Base-by-base conservation (phyloP, 2,329 filamentous ascomycete genomes). In the Clonostachys sp. region DNA sequence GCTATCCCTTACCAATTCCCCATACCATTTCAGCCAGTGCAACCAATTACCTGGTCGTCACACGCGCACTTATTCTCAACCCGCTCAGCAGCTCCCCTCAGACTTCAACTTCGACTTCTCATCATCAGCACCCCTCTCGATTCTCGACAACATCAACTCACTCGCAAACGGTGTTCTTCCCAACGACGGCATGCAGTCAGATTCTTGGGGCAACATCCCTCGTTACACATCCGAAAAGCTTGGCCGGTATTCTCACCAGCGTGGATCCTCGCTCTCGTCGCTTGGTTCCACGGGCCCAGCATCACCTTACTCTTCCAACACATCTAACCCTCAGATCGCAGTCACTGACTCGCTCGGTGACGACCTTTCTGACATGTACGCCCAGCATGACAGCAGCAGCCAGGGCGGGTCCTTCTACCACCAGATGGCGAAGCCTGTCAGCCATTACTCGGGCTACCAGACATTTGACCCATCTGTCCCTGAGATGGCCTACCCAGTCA, bases 211-310 rank as follows among this genome's bases (percentile, higher is more conserved):
- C 47, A 51, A 57, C 18, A 52, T 61, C 47, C 59, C 61, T 49
- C 70, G 70, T 50, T 61, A 66, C 50, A 66, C 36, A 30, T 66
- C 18, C 34, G 45, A 46, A 12, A 68, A 66, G 56, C 51, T 64
- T 38, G 61, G 63, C 48, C 67, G 70, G 14, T 60, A 71, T 36
- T 57, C 70, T 24, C 81, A 84, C 56, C 72, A 84, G 42, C 75
- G 81, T 54, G 80, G 84, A 53, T 79, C 80, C 3, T 84, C 80
- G 7, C 65, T 81, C 36, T 84, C 81, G 0, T 84, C 81, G 0
- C 56, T 83, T 39, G 79, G 77, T 12, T 84, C 81, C 1, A 72
- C 77, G 35, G 78, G 77, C n/a, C 81, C 81, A 16, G 70, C 74
- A 0, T 84, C 81, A 16, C 80, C 81, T 5, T 84, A 72, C 59